Conservation (phyloP, 106 monocot genomes). For the Dendrobium catenatum region DNA sequence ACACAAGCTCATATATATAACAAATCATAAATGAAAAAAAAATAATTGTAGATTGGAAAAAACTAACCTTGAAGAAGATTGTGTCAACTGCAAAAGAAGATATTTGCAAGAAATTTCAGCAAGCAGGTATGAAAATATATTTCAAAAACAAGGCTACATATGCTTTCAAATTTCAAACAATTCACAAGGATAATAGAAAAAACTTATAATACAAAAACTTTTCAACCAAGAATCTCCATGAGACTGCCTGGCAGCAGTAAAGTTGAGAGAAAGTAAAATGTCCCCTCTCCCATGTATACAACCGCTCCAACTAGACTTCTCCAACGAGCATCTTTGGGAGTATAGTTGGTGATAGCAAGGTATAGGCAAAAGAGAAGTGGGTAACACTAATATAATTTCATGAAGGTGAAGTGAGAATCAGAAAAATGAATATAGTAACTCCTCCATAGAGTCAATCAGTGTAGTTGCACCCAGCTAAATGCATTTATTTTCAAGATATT, state of each 20-base stretch:
- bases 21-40: conserved; percentile 5
- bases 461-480: too few species aligned
- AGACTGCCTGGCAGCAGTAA: background rate
- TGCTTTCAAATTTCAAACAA: conserved; percentile 2
- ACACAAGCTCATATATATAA: background rate
- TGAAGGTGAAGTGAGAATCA: too few species aligned
- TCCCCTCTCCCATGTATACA: too few species aligned
- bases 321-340: too few species aligned
- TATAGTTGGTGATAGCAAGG: too few species aligned
- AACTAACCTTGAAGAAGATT: conserved; percentile 81
- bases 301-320: too few species aligned
- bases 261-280: background rate
- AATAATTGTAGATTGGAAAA: conserved; percentile 1
- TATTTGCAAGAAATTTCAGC: background rate
- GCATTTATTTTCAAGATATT: too few species aligned
- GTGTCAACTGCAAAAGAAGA: conserved; percentile 58
- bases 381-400: too few species aligned
- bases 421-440: too few species aligned
- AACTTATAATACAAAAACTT: background rate
- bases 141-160: conserved; percentile 1
- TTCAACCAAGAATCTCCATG: background rate
- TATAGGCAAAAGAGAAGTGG: too few species aligned
- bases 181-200: background rate
- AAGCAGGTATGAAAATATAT: conserved; percentile 3
- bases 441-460: too few species aligned